Base-by-base conservation (phyloP, 352 stramenopile genomes). In the Globisporangium solare region DNA sequence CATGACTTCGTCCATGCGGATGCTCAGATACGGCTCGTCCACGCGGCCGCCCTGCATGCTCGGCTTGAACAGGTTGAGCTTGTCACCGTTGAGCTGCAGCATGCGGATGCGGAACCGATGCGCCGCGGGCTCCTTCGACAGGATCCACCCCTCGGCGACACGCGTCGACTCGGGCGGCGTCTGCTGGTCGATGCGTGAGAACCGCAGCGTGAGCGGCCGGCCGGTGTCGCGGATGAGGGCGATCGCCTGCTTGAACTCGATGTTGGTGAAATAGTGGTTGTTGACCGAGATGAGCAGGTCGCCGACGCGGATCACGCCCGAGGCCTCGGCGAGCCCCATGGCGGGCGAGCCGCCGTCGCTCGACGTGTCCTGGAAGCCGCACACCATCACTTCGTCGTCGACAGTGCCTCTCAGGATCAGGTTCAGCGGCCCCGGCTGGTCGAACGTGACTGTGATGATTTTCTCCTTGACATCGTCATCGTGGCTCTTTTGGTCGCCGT, bases 341-440 rank as follows among this genome's bases (percentile, higher is more conserved):
- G 73, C 64, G 6, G 64, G 27, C 27, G 27, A 63, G 11, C 68
- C 66, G 13, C 68, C 67, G 17, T 61, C 61, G 0, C 58, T 60
- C 3, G 51, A 60, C 3, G 63, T 59, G 20, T 84, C 62, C 54
- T 88, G 68, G 64, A 95, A 94, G 6, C 86, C 86, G 32, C 81
- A 91, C 4, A 95, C 83, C 80, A 95, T 92, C 56, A 95, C 83
- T 60, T 93, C 84, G 58, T 92, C 86, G 54, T 95, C 86, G 20
- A 95, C 85, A 1, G 86, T 95, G 43, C 83, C 83, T 58, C 83
- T 73, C 6, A 95, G 60, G 55, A 89, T 80, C 15, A 95, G 61
- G 32, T 89, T 73, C 41, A 95, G 61, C 2, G 79, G 64, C 0
- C 85, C 81, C 0, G 80, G 73, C 45, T 92, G 79, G 41, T 95